These are phyloP conservation scores for Coelastrella sp. DNA, from an alignment of 139 green algal species.

Conservation along the genomic window DNA sequence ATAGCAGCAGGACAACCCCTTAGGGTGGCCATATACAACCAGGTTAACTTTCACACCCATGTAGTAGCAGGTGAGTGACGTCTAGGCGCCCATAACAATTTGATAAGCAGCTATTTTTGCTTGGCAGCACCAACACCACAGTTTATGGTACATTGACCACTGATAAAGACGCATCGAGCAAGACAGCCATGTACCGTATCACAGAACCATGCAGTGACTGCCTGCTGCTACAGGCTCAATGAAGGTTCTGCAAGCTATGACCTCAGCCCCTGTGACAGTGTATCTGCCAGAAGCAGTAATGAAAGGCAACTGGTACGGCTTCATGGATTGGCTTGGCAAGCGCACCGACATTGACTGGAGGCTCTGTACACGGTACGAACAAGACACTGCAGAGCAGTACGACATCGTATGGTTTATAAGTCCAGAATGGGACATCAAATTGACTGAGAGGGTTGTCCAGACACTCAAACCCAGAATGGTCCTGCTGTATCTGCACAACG, in stretches of 20 bases:
- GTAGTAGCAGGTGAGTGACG: conserved; percentile 14
- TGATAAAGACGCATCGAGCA: background rate
- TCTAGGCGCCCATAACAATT: background rate
- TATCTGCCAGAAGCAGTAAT: conserved; percentile 27
- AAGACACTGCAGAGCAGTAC: background rate
- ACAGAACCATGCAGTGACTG: background rate
- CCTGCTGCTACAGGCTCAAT: background rate
- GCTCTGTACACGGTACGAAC: background rate
- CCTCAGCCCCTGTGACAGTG: conserved; percentile 17
- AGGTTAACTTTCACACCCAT: conserved; percentile 33
- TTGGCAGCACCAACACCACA: background rate
- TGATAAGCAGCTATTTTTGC: background rate
- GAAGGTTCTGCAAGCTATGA: conserved; percentile 17
- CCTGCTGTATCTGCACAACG: conserved; percentile 39
- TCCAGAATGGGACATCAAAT: conserved; percentile 29
- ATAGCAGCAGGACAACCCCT: background rate
- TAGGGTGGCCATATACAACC: conserved; percentile 27
- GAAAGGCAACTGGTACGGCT: conserved; percentile 15
- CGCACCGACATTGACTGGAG: background rate
- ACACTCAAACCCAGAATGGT: background rate
- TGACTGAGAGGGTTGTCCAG: background rate
- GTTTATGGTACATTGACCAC: background rate
- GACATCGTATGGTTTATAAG: conserved; percentile 43
- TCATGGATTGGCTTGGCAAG: conserved; percentile 32
- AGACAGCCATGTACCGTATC: background rate